Conservation (phyloP, 805 yeast species). For the Metschnikowia chrysomelidarum region DNA sequence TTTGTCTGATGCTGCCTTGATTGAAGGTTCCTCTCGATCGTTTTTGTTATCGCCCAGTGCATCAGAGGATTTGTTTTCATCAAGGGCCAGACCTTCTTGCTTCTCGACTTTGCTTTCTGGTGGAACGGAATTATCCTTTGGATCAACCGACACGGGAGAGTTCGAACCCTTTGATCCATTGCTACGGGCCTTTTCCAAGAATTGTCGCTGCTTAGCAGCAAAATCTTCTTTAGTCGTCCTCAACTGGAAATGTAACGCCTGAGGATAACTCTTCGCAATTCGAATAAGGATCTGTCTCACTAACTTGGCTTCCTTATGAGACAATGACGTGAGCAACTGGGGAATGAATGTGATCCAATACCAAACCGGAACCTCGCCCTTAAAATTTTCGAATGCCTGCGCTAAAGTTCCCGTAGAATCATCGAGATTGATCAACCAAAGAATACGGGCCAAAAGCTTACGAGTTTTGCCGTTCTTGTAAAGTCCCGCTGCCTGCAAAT, state of each 20-base stretch:
- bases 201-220: slow-evolving; percentile 80
- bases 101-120: slow-evolving; percentile 1
- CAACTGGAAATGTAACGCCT: slow-evolving; percentile 93
- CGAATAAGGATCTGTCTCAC: slow-evolving; percentile 85
- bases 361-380: slow-evolving; percentile 98
- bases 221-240: slow-evolving; percentile 95
- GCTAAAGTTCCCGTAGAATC: slow-evolving; percentile 79
- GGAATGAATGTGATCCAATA: slow-evolving; percentile 98
- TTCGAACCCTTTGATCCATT: slow-evolving; percentile 13
- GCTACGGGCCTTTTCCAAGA: slow-evolving; percentile 34
- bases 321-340: slow-evolving; percentile 82
- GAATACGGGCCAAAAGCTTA: slow-evolving; percentile 78
- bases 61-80: not conserved
- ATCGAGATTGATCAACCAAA: slow-evolving; percentile 92
- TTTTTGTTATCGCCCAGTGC: slow-evolving; percentile 5
- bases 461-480: slow-evolving; percentile 92
- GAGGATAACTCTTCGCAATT: slow-evolving; percentile 96
- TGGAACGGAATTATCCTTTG: slow-evolving; percentile 12
- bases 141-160: slow-evolving; percentile 10
- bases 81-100: slow-evolving; percentile 1
- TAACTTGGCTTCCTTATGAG: slow-evolving; percentile 86
- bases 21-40: slow-evolving; percentile 3
- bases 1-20: slow-evolving; percentile 6
- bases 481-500: slow-evolving; percentile 94
- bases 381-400: slow-evolving; percentile 84